Conservation (phyloP, 352 stramenopile species). For the Pythium scleroteichum region DNA sequence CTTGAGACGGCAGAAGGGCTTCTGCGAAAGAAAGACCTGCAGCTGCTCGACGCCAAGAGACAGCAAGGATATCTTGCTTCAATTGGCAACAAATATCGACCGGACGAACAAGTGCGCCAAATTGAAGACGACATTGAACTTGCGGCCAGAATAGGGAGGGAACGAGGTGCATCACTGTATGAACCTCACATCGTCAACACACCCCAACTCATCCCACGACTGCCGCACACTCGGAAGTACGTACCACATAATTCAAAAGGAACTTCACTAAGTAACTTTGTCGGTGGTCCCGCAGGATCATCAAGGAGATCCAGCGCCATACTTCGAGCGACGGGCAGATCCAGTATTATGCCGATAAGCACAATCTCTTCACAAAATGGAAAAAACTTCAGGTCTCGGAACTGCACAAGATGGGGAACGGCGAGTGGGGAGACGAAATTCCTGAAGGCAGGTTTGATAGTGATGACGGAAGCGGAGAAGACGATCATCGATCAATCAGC, state of each 20-base stretch:
- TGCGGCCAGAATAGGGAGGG: not conserved
- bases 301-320: constrained; percentile 63
- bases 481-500: constrained; percentile 22
- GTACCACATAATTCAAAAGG: constrained; percentile 10
- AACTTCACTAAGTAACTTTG: no score
- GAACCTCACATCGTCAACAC: constrained; percentile 31
- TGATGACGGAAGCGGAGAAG: not conserved
- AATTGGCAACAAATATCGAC: constrained; percentile 7
- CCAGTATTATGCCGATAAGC: constrained; percentile 67
- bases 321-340: constrained; percentile 59
- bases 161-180: constrained; percentile 33
- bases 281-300: constrained; percentile 31
- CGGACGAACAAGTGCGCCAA: not conserved
- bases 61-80: constrained; percentile 26
- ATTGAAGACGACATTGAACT: not conserved
- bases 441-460: not conserved
- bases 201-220: constrained; percentile 46
- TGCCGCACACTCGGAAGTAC: constrained; percentile 66
- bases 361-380: constrained; percentile 76
- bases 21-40: constrained; percentile 43
- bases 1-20: constrained; percentile 59
- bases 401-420: constrained; percentile 38
- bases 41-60: constrained; percentile 25
- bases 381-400: constrained; percentile 62
- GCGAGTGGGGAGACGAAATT: constrained; percentile 9